These are phyloP conservation scores for Barnettozyma hawaiiensis DNA, from an alignment of 1,139 yeast species.

Conservation along the genomic window DNA sequence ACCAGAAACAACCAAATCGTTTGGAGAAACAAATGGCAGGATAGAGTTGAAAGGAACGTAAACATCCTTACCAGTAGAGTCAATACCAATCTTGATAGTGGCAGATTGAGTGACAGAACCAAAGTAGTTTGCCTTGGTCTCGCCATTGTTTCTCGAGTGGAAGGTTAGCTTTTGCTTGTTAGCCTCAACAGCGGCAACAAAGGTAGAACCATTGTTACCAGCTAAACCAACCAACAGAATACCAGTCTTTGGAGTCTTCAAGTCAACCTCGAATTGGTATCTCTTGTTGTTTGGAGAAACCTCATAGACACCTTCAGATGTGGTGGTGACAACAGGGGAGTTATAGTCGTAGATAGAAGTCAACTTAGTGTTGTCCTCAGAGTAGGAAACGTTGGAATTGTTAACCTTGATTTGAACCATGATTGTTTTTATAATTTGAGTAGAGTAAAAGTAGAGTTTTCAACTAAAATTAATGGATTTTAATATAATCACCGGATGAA, in stretches of 20 bases:
- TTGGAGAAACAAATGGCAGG: constrained; percentile 85
- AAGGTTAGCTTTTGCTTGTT: constrained; percentile 75
- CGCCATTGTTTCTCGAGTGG: constrained; percentile 72
- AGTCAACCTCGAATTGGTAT: constrained; percentile 81
- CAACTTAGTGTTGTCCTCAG: constrained; percentile 53
- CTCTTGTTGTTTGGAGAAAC: constrained; percentile 72
- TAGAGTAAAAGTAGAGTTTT: neutral
- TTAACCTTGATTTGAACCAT: constrained; percentile 38
- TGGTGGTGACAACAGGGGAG: constrained; percentile 53
- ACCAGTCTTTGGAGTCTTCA: constrained; percentile 82
- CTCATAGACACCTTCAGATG: constrained; percentile 46
- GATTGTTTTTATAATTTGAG: constrained; percentile 7
- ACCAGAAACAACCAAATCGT: constrained; percentile 85
- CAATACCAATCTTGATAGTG: constrained; percentile 86
- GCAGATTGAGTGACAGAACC: constrained; percentile 97
- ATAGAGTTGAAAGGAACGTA: constrained; percentile 90
- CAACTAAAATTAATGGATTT: constrained; percentile 15
- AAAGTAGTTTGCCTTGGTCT: constrained; percentile 76
- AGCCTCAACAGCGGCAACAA: constrained; percentile 79
- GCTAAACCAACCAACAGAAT: constrained; percentile 90
- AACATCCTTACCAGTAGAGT: constrained; percentile 73
- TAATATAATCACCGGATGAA: constrained; percentile 20
- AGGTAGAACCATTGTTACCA: constrained; percentile 94
- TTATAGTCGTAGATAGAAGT: constrained; percentile 69
- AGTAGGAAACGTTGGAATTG: constrained; percentile 59